A percentile compares a stretch with the other conserved stretches of the same genome.
Evolutionary conservation across 768 basidiomycete species (phyloP).

Genomic region (Albatrellus ellisii): DNA sequence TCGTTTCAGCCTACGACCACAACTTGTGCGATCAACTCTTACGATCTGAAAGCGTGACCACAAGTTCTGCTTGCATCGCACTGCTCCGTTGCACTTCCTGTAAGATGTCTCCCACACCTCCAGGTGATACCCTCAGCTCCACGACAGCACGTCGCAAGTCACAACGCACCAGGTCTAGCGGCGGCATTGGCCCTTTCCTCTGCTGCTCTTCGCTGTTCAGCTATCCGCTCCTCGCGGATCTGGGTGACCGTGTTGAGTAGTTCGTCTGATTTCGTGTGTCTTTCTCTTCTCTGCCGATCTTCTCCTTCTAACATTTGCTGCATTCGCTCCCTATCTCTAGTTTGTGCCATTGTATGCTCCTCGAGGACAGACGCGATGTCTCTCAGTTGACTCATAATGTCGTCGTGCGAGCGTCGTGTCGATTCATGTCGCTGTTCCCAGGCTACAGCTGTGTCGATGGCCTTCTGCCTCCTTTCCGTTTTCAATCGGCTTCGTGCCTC

Average conservation of each 20-base stretch:
- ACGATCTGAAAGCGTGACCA: neutral
- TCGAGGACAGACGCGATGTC: constrained; percentile 1
- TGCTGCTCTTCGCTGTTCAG: neutral
- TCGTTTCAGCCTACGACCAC: neutral
- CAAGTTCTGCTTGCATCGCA: neutral
- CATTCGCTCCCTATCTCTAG: constrained; percentile 1
- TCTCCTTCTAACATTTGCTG: neutral
- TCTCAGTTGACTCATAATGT: constrained; percentile 8
- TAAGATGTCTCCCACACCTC: neutral
- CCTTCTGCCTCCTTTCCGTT: neutral
- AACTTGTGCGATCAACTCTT: neutral
- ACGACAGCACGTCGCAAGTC: neutral
- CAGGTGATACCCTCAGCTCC: neutral
- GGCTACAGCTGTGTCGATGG: neutral
- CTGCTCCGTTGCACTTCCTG: neutral
- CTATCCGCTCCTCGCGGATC: neutral
- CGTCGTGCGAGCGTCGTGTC: constrained; percentile 6
- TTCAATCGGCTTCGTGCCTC: constrained; percentile 4
- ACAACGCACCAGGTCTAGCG: neutral
- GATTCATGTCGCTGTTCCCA: constrained; percentile 1
- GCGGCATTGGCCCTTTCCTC: neutral
- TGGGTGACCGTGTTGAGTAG: neutral
- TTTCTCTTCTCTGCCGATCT: neutral
- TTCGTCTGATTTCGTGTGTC: neutral
- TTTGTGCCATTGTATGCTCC: constrained; percentile 3